Evolutionary conservation across 345 rosid species (phyloP), one percentile per base, ranked within the genome.

Genomic region (Lepidium aucheri): DNA sequence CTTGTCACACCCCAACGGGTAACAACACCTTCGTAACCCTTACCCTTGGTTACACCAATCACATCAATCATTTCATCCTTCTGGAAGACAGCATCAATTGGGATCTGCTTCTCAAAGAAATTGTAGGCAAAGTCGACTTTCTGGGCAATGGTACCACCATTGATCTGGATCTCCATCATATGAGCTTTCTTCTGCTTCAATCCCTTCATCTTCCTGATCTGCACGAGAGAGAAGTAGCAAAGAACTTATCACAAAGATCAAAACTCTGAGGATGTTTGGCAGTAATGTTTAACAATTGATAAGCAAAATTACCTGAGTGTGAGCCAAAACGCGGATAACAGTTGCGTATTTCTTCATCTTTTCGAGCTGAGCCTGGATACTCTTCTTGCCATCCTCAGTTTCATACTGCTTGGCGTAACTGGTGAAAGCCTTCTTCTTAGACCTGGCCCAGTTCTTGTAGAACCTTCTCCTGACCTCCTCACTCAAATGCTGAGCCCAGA

Each of bases 1-100:
- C 94, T 88, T 15, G 94, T 89, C 35, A 86, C 96, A 49, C 96
- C 96, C 96, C 96, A 89, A 39, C 96, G 89, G 22, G 96, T 86
- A 4, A 89, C 93, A 47, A 89, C 96, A 75, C 96, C 96, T 74
- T 86, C 96, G 49, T 82, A 86, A 69, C 96, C 93, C 49, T 89
- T 89, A 76, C 93, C 96, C 81, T 83, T 89, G 9, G 93, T 89
- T 34, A 89, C 93, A 44, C 92, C 96, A 60, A 89, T 89, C 70
- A 89, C 69, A 53, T 89, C 93, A 55, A 89, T 84, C 93, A 86
- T 84, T 59, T 89, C 96, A 78, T 89, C 96, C 74, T 89, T 89
- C 73, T 79, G 86, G 93, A 89, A 86, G 33, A 89, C 81, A 35
- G 88, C 79, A n/a, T 86, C 91, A 10, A 89, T 68, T 0, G 96